phyloP scores from a whole-genome alignment of 2,329 filamentous ascomycete species.

The Epichloe sp. region DNA sequence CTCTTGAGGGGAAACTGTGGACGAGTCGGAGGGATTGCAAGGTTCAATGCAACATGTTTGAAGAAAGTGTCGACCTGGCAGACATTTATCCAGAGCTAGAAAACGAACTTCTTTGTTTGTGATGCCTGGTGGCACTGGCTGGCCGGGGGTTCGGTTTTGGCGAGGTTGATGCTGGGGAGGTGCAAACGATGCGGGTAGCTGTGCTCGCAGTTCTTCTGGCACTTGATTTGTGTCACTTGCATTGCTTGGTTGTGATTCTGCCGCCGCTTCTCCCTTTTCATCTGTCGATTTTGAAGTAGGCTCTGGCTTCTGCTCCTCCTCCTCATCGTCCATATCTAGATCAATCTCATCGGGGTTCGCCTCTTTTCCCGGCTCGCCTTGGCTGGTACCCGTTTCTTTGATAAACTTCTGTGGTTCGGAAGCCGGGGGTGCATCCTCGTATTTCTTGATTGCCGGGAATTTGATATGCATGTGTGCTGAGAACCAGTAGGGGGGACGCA shows the following conservation, averaged over 20 bases:
- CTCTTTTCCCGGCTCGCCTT: constrained; percentile 6
- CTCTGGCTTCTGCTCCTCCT: constrained; percentile 5
- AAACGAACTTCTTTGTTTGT: constrained; percentile 72
- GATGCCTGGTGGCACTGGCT: constrained; percentile 58
- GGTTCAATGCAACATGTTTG: constrained; percentile 58
- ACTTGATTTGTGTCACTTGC: constrained; percentile 24
- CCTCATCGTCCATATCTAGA: constrained; percentile 43
- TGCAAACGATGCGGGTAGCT: constrained; percentile 65
- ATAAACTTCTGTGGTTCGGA: not conserved
- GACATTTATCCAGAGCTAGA: constrained; percentile 82
- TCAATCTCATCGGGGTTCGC: constrained; percentile 58
- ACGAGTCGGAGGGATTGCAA: constrained; percentile 20
- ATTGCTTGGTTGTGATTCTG: not conserved
- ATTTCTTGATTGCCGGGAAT: constrained; percentile 57
- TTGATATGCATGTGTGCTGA: constrained; percentile 87
- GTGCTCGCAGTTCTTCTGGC: constrained; percentile 52
- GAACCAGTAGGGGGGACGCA: constrained; percentile 83
- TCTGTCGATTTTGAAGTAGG: not conserved
- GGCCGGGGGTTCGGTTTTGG: constrained; percentile 34
- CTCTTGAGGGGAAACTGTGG: constrained; percentile 9
- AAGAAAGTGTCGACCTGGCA: constrained; percentile 66
- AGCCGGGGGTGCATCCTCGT: constrained; percentile 22
- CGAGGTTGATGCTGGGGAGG: constrained; percentile 20
- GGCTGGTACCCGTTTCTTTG: not conserved
- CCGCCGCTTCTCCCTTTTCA: not conserved